These are phyloP conservation scores for Nakazawaea wickerhamii DNA, from an alignment of 805 yeast genomes.

Conservation along the genomic window DNA sequence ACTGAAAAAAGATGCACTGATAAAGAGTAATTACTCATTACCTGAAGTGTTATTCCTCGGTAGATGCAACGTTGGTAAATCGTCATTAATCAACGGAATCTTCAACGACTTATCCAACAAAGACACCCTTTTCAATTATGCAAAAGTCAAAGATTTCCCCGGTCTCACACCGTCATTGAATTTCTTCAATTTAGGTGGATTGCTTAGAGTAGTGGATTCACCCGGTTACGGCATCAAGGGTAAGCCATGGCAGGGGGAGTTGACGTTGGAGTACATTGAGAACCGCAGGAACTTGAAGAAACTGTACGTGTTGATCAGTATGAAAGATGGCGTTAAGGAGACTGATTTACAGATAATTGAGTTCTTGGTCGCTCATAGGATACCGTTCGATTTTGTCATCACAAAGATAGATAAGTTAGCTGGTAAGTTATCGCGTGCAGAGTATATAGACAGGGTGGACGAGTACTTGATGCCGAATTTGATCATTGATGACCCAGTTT, in stretches of 20 bases:
- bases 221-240: slow-evolving; percentile 90
- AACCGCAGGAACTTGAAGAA: slow-evolving; percentile 48
- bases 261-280: slow-evolving; percentile 57
- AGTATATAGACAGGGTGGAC: slow-evolving; percentile 31
- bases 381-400: slow-evolving; percentile 68
- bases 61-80: slow-evolving; percentile 82
- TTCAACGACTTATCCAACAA: slow-evolving; percentile 34
- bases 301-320: slow-evolving; percentile 58
- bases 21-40: slow-evolving; percentile 29
- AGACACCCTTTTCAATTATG: slow-evolving; percentile 30
- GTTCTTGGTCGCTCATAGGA: slow-evolving; percentile 46
- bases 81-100: slow-evolving; percentile 64
- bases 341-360: slow-evolving; percentile 52
- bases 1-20: slow-evolving; percentile 21
- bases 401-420: slow-evolving; percentile 67
- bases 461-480: slow-evolving; percentile 31
- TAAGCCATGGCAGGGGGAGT: slow-evolving; percentile 58
- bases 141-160: slow-evolving; percentile 32
- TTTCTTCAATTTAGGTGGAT: slow-evolving; percentile 61
- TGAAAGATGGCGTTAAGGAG: slow-evolving; percentile 51
- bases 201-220: slow-evolving; percentile 67
- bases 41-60: slow-evolving; percentile 81
- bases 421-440: slow-evolving; percentile 22
- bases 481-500: slow-evolving; percentile 32
- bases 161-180: slow-evolving; percentile 58